Conservation (phyloP, 352 stramenopile species). For the Thalassiosira mediterranea region DNA sequence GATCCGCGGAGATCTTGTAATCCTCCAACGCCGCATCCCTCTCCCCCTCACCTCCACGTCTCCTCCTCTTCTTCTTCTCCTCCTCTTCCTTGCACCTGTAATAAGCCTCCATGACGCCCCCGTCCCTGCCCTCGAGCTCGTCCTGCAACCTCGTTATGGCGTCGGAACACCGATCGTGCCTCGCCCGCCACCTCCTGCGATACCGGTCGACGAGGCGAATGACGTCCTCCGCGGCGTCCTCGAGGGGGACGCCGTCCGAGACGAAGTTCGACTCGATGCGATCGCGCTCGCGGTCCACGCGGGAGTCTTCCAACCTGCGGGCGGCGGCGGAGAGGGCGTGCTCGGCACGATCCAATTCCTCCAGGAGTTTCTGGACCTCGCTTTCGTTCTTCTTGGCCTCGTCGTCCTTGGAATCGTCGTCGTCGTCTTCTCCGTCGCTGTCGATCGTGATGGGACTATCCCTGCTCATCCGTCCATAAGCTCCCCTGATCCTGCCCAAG, state of each 20-base stretch:
- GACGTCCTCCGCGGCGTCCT: conserved; percentile 22
- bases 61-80: too few relatives aligned
- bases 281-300: conserved; percentile 13
- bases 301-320: conserved; percentile 29
- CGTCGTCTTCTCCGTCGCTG: background rate
- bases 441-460: conserved; percentile 2
- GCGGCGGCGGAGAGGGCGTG: conserved; percentile 25
- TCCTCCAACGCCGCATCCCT: conserved; percentile 11
- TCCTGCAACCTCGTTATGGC: conserved; percentile 49
- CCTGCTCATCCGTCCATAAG: conserved; percentile 11
- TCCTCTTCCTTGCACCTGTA: conserved; percentile 51
- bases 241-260: background rate
- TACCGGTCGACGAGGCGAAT: conserved; percentile 31
- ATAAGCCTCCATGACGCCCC: conserved; percentile 27
- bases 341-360: conserved; percentile 47
- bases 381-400: conserved; percentile 17
- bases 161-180: conserved; percentile 34
- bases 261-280: conserved; percentile 32
- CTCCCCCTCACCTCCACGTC: background rate
- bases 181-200: conserved; percentile 23
- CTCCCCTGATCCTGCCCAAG: conserved; percentile 35
- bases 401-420: conserved; percentile 15
- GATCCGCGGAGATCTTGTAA: conserved; percentile 27
- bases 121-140: conserved; percentile 42
- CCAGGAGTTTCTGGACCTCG: conserved; percentile 27